Evolutionary conservation across 768 basidiomycete genomes (phyloP).

Genomic region (Agrocybe chaxingu): DNA sequence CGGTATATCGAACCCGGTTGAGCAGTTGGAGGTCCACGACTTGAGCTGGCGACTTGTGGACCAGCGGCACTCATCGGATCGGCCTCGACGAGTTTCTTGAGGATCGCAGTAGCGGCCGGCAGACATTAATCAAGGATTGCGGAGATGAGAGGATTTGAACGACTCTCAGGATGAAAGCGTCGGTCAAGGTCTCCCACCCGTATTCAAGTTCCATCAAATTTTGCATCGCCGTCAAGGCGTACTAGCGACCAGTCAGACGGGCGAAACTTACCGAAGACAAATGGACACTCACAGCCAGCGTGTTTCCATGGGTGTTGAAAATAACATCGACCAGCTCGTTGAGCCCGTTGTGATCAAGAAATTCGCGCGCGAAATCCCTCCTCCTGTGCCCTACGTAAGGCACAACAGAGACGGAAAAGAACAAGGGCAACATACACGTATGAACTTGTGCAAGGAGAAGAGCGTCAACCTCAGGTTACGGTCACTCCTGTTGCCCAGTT

Average conservation of each 20-base stretch:
- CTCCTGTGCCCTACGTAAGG: conserved; percentile 46
- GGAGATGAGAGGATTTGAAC: conserved; percentile 77
- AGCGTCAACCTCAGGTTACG: conserved; percentile 62
- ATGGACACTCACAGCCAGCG: conserved; percentile 63
- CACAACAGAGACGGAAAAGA: not conserved
- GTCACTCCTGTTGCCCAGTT: conserved; percentile 59
- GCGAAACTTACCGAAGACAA: not conserved
- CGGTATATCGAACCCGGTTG: conserved; percentile 73
- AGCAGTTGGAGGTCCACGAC: conserved; percentile 45
- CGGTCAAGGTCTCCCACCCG: conserved; percentile 75
- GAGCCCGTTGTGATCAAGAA: conserved; percentile 71
- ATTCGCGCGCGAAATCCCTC: conserved; percentile 80
- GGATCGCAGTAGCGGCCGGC: conserved; percentile 88
- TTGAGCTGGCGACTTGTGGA: conserved; percentile 55
- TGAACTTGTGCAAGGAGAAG: conserved; percentile 77
- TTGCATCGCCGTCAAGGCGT: conserved; percentile 82
- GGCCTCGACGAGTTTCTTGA: conserved; percentile 87
- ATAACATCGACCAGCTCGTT: conserved; percentile 70
- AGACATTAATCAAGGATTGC: conserved; percentile 81
- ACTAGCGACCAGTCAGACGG: conserved; percentile 41
- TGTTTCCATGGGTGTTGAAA: conserved; percentile 68
- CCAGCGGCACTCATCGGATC: conserved; percentile 70
- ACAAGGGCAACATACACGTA: conserved; percentile 48
- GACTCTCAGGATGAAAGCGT: conserved; percentile 71
- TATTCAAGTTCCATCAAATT: conserved; percentile 85